These are phyloP conservation scores for Coelastrella sp. DNA, from an alignment of 139 green algal genomes.

Conservation along the genomic window DNA sequence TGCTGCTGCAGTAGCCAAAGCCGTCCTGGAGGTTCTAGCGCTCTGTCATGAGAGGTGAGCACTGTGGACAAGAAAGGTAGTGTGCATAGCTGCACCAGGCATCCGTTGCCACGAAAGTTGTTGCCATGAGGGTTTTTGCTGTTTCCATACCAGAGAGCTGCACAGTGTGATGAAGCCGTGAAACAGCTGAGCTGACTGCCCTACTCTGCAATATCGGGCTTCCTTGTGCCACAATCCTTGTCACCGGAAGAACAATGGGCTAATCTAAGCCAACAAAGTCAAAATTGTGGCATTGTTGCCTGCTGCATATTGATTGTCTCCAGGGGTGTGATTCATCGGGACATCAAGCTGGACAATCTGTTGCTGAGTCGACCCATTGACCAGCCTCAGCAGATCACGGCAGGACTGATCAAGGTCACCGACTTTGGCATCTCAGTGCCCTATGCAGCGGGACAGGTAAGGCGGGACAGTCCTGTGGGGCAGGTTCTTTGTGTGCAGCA, in stretches of 20 bases:
- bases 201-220: too few species aligned
- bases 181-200: too few species aligned
- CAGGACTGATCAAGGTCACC: slow-evolving; percentile 54
- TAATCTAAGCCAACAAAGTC: too few species aligned
- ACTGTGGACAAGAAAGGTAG: too few species aligned
- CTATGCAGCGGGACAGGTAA: neutral
- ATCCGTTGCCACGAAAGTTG: too few species aligned
- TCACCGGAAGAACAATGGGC: too few species aligned
- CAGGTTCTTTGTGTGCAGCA: neutral
- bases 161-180: too few species aligned
- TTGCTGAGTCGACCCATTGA: slow-evolving; percentile 20
- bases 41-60: slow-evolving; percentile 15
- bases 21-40: slow-evolving; percentile 41
- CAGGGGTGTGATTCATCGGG: slow-evolving; percentile 90
- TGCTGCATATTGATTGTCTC: neutral
- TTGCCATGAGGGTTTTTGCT: too few species aligned
- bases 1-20: slow-evolving; percentile 37
- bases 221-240: too few species aligned
- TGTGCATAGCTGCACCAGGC: too few species aligned
- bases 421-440: slow-evolving; percentile 80
- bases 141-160: too few species aligned
- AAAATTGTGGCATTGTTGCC: too few species aligned
- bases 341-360: slow-evolving; percentile 91
- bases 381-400: neutral
- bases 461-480: neutral